phyloP scores from a whole-genome alignment of 2,329 filamentous ascomycete species.

The Diplodia corticola region DNA sequence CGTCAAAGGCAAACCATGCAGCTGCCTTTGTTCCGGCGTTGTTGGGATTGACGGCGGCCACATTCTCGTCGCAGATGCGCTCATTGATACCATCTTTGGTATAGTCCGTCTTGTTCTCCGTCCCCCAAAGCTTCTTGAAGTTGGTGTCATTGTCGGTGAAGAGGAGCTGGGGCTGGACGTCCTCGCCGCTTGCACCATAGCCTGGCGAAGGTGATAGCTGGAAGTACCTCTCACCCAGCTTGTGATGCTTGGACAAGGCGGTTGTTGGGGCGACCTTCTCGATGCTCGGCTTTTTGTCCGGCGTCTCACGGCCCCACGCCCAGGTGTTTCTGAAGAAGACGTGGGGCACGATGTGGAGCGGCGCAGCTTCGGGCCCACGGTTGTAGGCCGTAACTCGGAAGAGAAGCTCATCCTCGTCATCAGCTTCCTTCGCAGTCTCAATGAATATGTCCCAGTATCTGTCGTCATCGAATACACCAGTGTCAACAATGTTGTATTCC shows the following conservation, averaged over 20 bases:
- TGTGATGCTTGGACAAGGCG: conserved; percentile 75
- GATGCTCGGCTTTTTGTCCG: conserved; percentile 78
- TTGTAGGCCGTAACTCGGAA: conserved; percentile 98
- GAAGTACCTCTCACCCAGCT: conserved; percentile 79
- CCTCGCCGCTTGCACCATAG: conserved; percentile 72
- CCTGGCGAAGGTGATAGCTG: conserved; percentile 88
- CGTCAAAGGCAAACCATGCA: conserved; percentile 90
- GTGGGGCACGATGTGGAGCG: conserved; percentile 89
- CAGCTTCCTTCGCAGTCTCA: conserved; percentile 90
- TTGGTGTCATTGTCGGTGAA: conserved; percentile 98
- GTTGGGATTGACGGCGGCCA: conserved; percentile 77
- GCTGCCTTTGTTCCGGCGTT: conserved; percentile 82
- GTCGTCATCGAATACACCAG: conserved; percentile 82
- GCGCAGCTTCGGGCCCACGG: conserved; percentile 83
- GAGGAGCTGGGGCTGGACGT: conserved; percentile 80
- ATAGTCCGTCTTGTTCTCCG: conserved; percentile 73
- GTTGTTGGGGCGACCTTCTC: conserved; percentile 64
- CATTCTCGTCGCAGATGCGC: conserved; percentile 79
- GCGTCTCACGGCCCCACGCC: conserved; percentile 82
- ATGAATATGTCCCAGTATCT: conserved; percentile 97
- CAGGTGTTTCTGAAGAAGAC: conserved; percentile 98
- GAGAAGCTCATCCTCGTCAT: conserved; percentile 85
- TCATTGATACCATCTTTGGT: conserved; percentile 96
- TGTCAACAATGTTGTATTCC: conserved; percentile 92
- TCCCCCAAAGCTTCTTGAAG: conserved; percentile 71